Evolutionary conservation across 495 filamentous ascomycete genomes (phyloP), one percentile per base, ranked within the genome.

Genomic region (Daldinia childiae): DNA sequence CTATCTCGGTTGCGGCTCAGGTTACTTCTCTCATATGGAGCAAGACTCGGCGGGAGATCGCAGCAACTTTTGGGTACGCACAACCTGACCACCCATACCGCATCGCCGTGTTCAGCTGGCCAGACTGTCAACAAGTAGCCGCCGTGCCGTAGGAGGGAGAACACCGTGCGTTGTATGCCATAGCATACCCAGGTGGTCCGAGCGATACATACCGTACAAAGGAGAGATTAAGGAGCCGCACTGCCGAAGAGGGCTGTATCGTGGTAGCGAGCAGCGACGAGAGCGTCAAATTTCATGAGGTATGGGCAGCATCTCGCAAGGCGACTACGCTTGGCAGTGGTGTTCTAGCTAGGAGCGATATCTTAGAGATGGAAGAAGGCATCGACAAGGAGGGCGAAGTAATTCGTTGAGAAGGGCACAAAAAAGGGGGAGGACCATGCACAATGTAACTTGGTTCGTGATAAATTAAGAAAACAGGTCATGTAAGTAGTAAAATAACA

Each of bases 61-160:
- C 87, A 8, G 96, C 94, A 2, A 98, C 94, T 0, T 97, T 99
- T 79, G 96, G 95, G 9, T 98, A 95, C 77, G 90, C 95, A n/a
- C 91, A 95, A 73, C 95, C 95, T 4, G 93, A 98, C 39, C 95
- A 99, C 70, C 89, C 92, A 0, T 91, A 90, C 71, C 91, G 95
- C 27, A 93, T 99, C 69, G 96, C 93, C 19, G 92, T 99, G 19
- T 99, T 97, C 80, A 90, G 91, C 39, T 98, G 96, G 96, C 95
- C 95, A 1, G 91, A 92, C 57, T 98, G 95, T 80, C 88, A 88
- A 63, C 93, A 97, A 70, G 88, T 97, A 4, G 92, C 94, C 12
- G 90, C 90, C 24, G 92, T 99, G 24, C 94, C 96, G 3, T 98
- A 92, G 95, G 87, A 86, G 29, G 90, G 90, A 51, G 90, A 95